phyloP scores from a whole-genome alignment of 2,329 filamentous ascomycete genomes.

The Chrysoporthe deuterocubensis region DNA sequence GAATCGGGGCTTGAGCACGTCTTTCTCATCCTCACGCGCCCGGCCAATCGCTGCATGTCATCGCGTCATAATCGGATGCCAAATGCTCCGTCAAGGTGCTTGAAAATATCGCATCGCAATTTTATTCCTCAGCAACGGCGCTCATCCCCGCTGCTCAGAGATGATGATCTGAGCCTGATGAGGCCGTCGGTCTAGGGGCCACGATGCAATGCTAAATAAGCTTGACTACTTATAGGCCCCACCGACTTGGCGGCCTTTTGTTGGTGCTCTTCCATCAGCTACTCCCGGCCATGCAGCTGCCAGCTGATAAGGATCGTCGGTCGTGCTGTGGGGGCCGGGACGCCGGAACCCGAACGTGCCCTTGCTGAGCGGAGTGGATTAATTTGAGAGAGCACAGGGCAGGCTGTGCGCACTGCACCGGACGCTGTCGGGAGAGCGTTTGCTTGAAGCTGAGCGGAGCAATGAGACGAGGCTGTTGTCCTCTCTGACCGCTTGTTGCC shows the following conservation, averaged over 20 bases:
- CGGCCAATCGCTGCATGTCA: neutral
- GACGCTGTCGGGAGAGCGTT: neutral
- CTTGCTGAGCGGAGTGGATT: neutral
- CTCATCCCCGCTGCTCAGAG: neutral
- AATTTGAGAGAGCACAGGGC: neutral
- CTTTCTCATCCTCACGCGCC: too few species aligned
- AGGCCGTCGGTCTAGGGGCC: slow-evolving; percentile 3
- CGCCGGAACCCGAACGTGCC: neutral
- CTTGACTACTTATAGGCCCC: neutral
- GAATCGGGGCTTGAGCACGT: neutral
- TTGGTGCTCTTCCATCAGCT: neutral
- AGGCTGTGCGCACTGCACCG: neutral
- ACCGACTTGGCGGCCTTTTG: neutral
- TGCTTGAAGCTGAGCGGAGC: neutral
- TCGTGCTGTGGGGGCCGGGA: slow-evolving; percentile 6
- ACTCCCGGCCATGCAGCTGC: neutral
- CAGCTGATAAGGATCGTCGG: slow-evolving; percentile 11
- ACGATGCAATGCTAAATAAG: slow-evolving; percentile 2
- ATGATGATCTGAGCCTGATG: slow-evolving; percentile 9
- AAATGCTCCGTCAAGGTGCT: neutral
- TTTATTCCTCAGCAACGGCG: neutral
- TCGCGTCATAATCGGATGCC: neutral
- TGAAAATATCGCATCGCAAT: slow-evolving; percentile 8
- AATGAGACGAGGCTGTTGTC: neutral
- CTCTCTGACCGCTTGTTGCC: neutral